Evolutionary conservation across 116 monocot genomes (phyloP).

Genomic region (Papilionanthe hybrid): DNA sequence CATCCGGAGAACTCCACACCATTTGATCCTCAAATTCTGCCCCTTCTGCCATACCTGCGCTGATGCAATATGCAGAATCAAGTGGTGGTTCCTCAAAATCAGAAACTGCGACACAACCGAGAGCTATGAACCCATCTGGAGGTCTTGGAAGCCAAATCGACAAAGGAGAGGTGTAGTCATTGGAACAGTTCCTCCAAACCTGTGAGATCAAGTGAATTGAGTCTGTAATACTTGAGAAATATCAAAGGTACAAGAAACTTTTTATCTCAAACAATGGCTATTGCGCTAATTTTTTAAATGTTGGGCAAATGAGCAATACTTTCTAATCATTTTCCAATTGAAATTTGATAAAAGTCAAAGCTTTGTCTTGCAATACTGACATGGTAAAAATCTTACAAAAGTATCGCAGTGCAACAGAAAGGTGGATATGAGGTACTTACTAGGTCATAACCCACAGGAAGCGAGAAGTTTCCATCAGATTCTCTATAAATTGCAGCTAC

Average conservation of each 20-base stretch:
- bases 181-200: constrained; percentile 94
- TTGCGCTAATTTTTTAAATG: too few species aligned
- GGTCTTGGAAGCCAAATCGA: constrained; percentile 89
- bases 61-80: constrained; percentile 51
- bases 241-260: neutral
- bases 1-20: constrained; percentile 70
- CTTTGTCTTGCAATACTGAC: neutral
- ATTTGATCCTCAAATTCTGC: constrained; percentile 62
- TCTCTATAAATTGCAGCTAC: constrained; percentile 67
- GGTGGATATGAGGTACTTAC: constrained; percentile 26
- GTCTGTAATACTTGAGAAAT: neutral
- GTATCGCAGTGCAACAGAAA: too few species aligned
- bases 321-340: too few species aligned
- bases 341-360: too few species aligned
- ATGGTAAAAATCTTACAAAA: neutral
- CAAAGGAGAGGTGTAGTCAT: constrained; percentile 64
- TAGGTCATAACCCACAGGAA: constrained; percentile 89
- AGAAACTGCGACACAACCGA: constrained; percentile 76
- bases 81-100: constrained; percentile 68
- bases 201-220: constrained; percentile 11
- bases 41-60: constrained; percentile 42
- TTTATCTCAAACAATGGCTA: too few species aligned
- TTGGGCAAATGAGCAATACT: too few species aligned
- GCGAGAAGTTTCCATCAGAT: constrained; percentile 53
- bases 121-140: constrained; percentile 72